phyloP scores from a whole-genome alignment of 495 filamentous ascomycete genomes.

The Hyaloscypha bicolor region DNA sequence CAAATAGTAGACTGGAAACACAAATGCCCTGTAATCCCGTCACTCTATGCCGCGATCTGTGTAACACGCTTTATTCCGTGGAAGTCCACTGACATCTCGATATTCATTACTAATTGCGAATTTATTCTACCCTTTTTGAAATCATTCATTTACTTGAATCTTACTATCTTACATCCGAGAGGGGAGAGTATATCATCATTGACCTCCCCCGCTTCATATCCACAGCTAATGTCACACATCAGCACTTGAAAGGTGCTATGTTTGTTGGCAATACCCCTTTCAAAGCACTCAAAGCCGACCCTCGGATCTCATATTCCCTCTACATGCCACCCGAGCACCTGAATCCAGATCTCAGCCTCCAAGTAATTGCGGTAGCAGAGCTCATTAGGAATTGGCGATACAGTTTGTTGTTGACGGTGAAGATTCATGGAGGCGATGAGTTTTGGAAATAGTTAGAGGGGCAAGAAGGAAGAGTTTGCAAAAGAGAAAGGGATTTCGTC shows the following conservation, averaged over 20 bases:
- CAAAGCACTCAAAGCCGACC: constrained; percentile 27
- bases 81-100: no score
- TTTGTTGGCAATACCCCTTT: constrained; percentile 31
- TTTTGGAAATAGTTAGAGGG: not conserved
- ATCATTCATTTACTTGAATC: no score
- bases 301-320: constrained; percentile 34
- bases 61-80: no score
- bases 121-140: no score
- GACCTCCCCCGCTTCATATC: constrained; percentile 2
- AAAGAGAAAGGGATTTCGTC: not conserved
- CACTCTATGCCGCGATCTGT: no score
- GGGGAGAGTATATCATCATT: not conserved
- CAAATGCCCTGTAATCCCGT: no score
- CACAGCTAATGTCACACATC: constrained; percentile 27
- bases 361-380: not conserved
- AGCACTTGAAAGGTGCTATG: constrained; percentile 28
- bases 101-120: no score
- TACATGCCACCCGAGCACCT: constrained; percentile 32
- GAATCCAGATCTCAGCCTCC: constrained; percentile 6
- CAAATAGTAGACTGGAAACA: no score
- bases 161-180: no score
- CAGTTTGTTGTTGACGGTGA: not conserved
- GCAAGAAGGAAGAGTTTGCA: not conserved
- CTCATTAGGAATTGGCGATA: not conserved
- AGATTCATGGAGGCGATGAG: not conserved